phyloP scores from a whole-genome alignment of 192 early-diverging fungal species.

The Umbelopsis sp. region DNA sequence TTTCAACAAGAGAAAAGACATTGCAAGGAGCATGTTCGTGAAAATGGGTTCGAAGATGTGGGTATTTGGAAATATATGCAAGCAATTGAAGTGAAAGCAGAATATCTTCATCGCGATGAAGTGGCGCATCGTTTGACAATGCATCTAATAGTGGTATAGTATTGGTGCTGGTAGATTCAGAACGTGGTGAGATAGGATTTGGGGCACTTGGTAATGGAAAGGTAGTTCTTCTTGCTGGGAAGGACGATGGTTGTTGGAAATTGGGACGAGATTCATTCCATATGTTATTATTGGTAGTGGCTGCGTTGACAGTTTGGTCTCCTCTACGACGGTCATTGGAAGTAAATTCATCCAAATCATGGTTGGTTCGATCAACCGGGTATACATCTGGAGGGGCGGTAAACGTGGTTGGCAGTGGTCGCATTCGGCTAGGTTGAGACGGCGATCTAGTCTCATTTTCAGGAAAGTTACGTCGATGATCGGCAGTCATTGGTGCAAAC shows the following conservation, averaged over 20 bases:
- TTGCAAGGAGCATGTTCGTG: conserved; percentile 55
- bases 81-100: conserved; percentile 82
- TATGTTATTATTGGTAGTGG: too few relatives aligned
- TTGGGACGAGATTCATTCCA: too few relatives aligned
- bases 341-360: background rate
- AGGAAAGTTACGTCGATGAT: background rate
- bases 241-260: background rate
- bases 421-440: conserved; percentile 22
- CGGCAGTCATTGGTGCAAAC: conserved; percentile 1
- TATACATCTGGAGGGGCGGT: conserved; percentile 5
- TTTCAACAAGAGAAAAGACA: conserved; percentile 79
- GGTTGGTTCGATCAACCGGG: background rate
- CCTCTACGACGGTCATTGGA: background rate
- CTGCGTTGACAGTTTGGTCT: background rate
- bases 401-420: background rate
- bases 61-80: conserved; percentile 90
- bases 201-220: background rate
- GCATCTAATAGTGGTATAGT: conserved; percentile 39
- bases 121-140: conserved; percentile 30
- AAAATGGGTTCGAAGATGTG: conserved; percentile 69
- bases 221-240: background rate
- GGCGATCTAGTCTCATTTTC: background rate
- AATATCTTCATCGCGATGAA: conserved; percentile 82
- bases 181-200: background rate
- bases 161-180: background rate